Evolutionary conservation across 2,329 filamentous ascomycete species (phyloP).

Genomic region (Exophiala sp.): DNA sequence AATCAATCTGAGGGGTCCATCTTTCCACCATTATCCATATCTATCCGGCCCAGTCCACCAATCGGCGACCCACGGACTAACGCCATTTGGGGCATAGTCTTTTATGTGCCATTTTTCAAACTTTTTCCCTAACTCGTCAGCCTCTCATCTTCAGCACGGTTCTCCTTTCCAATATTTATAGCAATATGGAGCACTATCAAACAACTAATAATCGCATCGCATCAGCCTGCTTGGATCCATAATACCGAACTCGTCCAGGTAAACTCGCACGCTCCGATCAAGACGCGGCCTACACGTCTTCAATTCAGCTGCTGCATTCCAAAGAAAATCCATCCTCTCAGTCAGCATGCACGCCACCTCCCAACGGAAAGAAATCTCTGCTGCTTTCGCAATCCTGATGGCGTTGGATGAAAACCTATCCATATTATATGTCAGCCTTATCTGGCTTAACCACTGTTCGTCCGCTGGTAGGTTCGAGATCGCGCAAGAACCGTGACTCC

Average conservation of each 20-base stretch:
- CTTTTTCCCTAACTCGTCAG: not conserved
- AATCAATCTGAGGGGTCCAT: not conserved
- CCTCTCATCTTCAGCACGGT: not conserved
- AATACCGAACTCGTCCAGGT: not conserved
- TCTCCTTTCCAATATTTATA: not conserved
- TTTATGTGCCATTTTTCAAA: conserved; percentile 25
- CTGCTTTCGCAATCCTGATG: not conserved
- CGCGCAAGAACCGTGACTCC: too few species aligned
- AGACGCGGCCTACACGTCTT: not conserved
- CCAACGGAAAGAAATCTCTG: not conserved
- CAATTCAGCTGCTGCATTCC: not conserved
- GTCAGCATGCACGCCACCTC: not conserved
- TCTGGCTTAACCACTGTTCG: not conserved
- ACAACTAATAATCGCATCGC: not conserved
- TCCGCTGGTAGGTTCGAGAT: too few species aligned
- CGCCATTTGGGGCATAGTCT: too few species aligned
- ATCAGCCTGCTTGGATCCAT: not conserved
- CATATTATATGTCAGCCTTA: not conserved
- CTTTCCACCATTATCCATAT: too few species aligned
- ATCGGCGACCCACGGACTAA: too few species aligned
- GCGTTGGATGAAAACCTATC: not conserved
- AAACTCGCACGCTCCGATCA: not conserved
- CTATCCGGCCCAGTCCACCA: too few species aligned
- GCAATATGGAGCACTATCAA: not conserved
- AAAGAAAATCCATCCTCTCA: not conserved